Evolutionary conservation across 768 basidiomycete genomes (phyloP).

Genomic region (Podaxis sp.): DNA sequence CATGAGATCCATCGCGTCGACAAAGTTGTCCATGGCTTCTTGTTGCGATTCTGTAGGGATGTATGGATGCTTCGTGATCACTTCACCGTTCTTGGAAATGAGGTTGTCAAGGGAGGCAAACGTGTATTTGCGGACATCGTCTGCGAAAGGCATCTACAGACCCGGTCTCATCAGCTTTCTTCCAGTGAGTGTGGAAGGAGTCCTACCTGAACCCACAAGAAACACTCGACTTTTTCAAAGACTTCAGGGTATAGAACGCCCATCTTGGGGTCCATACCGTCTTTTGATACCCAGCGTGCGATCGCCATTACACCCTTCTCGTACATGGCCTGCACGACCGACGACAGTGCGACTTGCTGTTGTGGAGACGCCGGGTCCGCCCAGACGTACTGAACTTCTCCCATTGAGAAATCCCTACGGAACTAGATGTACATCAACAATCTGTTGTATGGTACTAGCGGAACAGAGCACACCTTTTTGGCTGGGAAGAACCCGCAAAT

Average conservation of each 20-base stretch:
- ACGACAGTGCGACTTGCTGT: conserved; percentile 84
- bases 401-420: conserved; percentile 78
- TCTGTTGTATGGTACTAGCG: not conserved
- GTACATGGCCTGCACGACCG: conserved; percentile 82
- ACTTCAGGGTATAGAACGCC: conserved; percentile 68
- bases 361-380: conserved; percentile 63
- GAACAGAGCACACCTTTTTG: conserved; percentile 51
- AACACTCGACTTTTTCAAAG: conserved; percentile 70
- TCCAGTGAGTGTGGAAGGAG: not conserved
- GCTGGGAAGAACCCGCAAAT: conserved; percentile 79
- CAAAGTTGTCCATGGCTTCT: conserved; percentile 82
- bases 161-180: not conserved
- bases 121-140: conserved; percentile 85
- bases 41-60: conserved; percentile 78
- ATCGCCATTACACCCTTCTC: conserved; percentile 70
- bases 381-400: conserved; percentile 86
- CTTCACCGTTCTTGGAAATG: conserved; percentile 73
- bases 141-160: conserved; percentile 88
- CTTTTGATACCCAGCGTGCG: conserved; percentile 75
- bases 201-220: conserved; percentile 81
- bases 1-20: conserved; percentile 88
- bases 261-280: conserved; percentile 81
- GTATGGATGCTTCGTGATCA: conserved; percentile 73
- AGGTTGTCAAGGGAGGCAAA: conserved; percentile 76
- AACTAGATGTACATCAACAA: conserved; percentile 46